Base-by-base conservation (phyloP, 1,284 basidiomycete species). In the Heterobasidion irregulare region DNA sequence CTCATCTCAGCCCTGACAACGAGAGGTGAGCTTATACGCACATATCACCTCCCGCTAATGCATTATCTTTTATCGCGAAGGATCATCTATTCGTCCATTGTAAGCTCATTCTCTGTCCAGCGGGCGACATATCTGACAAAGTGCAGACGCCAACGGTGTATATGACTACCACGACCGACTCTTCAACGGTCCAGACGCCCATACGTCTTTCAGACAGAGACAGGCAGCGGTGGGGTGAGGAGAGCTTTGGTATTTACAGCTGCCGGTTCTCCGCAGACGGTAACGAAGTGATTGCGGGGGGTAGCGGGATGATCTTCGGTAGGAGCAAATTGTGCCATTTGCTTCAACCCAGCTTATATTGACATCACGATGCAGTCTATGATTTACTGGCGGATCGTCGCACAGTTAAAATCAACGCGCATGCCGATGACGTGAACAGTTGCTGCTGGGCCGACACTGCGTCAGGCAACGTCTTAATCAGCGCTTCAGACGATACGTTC, bases 261-360 rank as follows among this genome's bases (percentile, higher is more conserved):
- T 93, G 97, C 66, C 83, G 92, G 26, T 99, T 98, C 68, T 97
- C 93, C 36, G 93, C 94, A 12, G 95, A 98, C 65, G 94, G 94
- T 0, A 90, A 90, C 56, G 97, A 99, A 70, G 85, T 98, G 16
- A 75, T 89, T 53, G 86, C 87, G 32, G 87, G 87, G 10, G 87
- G 87, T 19, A 82, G 78, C 53, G 84, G 86, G 6, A 80, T 84
- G 56, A 84, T 94, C 43, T 90, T 90, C 65, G 89, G 92, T 84
- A 68, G 58, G 74, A 59, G 7, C n/a, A 26, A 26, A 2, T 34
- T 9, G 10, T n/a, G 18, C 54, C 15, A 45, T 8, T 1, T 18
- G 34, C 2, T 50, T 19, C 9, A 13, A 10, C 3, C n/a, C 8
- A 32, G 16, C 33, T 10, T 26, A 13, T 32, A 38, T 49, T 13